Conservation (phyloP, 2,329 filamentous ascomycete species). For the Exophiala lecanii-corni region DNA sequence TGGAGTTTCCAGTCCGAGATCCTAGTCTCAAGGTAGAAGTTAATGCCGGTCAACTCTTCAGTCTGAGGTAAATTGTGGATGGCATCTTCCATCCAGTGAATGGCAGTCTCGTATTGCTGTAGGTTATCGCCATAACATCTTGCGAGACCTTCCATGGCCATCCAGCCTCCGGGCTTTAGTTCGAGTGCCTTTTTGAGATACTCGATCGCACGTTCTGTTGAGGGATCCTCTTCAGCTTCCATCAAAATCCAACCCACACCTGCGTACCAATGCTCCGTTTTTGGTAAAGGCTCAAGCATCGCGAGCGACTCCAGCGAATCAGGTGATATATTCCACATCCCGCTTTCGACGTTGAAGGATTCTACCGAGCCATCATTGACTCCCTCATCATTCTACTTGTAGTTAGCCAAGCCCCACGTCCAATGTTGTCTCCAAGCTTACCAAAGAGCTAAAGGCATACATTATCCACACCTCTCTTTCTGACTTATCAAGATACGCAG, state of each 20-base stretch:
- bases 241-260: constrained; percentile 15
- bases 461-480: too few relatives aligned
- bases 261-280: constrained; percentile 10
- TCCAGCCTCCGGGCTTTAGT: constrained; percentile 8
- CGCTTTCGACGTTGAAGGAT: too few relatives aligned
- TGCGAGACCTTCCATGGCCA: constrained; percentile 14
- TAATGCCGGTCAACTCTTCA: constrained; percentile 1
- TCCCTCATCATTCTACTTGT: too few relatives aligned
- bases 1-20: constrained; percentile 3
- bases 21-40: constrained; percentile 6
- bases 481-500: too few relatives aligned
- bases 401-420: too few relatives aligned
- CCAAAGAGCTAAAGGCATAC: too few relatives aligned
- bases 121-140: constrained; percentile 14
- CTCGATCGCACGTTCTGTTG: constrained; percentile 8
- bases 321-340: too few relatives aligned
- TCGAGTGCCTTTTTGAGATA: constrained; percentile 12
- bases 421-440: too few relatives aligned
- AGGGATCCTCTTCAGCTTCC: constrained; percentile 6
- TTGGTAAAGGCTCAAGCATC: constrained; percentile 4
- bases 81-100: constrained; percentile 9
- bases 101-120: constrained; percentile 7
- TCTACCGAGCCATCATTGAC: too few relatives aligned
- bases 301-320: constrained; percentile 9
- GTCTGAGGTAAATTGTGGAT: constrained; percentile 6